Evolutionary conservation across 176 grass and related monocot species (phyloP).

Genomic region (Raddia guianensis): DNA sequence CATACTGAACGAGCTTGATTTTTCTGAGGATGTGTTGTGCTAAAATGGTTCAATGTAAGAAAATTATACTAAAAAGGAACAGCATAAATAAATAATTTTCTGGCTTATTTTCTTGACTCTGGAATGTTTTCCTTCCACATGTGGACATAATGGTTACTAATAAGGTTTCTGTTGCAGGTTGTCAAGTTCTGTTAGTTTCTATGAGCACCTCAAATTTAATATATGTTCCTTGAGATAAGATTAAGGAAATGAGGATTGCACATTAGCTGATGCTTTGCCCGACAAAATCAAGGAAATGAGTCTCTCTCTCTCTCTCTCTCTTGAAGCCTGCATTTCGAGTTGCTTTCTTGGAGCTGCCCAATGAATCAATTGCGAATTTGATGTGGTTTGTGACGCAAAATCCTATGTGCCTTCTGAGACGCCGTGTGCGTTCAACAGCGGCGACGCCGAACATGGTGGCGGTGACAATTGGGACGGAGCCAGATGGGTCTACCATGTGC

Average conservation of each 20-base stretch:
- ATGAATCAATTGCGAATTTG: no score
- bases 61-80: neutral
- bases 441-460: no score
- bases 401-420: no score
- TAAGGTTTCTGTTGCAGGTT: neutral
- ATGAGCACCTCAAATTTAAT: neutral
- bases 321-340: no score
- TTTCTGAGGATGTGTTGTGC: neutral
- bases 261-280: no score
- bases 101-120: neutral
- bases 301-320: no score
- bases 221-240: neutral
- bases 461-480: no score
- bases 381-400: no score
- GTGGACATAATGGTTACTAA: neutral
- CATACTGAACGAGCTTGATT: constrained; percentile 3
- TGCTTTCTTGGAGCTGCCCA: no score
- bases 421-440: no score
- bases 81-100: neutral
- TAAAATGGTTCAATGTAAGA: neutral
- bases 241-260: neutral
- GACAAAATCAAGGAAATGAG: no score
- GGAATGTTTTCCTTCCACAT: neutral
- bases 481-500: no score
- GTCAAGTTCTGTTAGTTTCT: neutral